phyloP scores from a whole-genome alignment of 2,329 filamentous ascomycete genomes.

The Curvularia sp. region DNA sequence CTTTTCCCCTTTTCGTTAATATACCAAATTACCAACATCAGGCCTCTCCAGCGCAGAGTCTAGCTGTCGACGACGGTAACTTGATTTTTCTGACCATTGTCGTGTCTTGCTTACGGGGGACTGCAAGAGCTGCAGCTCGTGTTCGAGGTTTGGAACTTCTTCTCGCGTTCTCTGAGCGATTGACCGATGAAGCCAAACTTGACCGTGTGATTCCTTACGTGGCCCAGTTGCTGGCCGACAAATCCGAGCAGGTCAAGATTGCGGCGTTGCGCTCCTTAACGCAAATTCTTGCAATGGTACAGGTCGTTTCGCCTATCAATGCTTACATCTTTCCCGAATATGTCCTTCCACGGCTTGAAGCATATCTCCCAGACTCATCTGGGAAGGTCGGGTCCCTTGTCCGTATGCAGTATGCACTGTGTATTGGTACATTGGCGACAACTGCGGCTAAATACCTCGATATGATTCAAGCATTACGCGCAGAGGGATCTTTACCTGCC shows the following conservation, averaged over 20 bases:
- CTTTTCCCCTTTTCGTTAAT: slow-evolving; percentile 84
- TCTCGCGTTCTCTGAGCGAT: slow-evolving; percentile 84
- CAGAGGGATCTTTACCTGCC: slow-evolving; percentile 80
- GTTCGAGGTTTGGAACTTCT: slow-evolving; percentile 90
- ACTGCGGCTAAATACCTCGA: slow-evolving; percentile 87
- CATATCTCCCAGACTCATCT: slow-evolving; percentile 60
- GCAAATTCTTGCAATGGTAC: slow-evolving; percentile 81
- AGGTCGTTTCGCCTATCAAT: slow-evolving; percentile 79
- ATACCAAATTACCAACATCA: slow-evolving; percentile 84
- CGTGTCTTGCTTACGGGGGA: slow-evolving; percentile 86
- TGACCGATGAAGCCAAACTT: slow-evolving; percentile 95
- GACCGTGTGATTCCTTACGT: slow-evolving; percentile 92
- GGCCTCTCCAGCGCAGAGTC: slow-evolving; percentile 66
- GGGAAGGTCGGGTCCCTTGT: slow-evolving; percentile 68
- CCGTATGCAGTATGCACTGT: slow-evolving; percentile 90
- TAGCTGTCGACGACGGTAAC: slow-evolving; percentile 82
- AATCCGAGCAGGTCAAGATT: slow-evolving; percentile 82
- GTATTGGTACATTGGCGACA: slow-evolving; percentile 84
- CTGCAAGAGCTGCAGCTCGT: slow-evolving; percentile 84
- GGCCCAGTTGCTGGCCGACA: slow-evolving; percentile 81
- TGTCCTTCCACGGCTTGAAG: slow-evolving; percentile 65
- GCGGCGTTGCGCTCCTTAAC: slow-evolving; percentile 86
- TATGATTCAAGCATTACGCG: slow-evolving; percentile 84
- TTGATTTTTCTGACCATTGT: slow-evolving; percentile 90
- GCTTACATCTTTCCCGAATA: slow-evolving; percentile 73